Conservation (phyloP, 768 basidiomycete species). For the Kwoniella sp. region DNA sequence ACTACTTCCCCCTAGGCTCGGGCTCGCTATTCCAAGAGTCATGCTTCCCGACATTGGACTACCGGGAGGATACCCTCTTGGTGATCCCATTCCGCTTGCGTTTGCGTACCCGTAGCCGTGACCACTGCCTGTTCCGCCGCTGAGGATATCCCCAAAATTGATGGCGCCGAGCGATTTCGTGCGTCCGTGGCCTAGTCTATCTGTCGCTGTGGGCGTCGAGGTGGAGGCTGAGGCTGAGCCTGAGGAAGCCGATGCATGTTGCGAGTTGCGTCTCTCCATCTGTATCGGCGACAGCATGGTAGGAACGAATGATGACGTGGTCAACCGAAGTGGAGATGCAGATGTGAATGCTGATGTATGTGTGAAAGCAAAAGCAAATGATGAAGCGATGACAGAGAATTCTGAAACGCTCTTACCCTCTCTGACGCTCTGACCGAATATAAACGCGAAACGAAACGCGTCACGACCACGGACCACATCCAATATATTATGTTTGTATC, state of each 20-base stretch:
- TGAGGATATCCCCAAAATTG: conserved; percentile 1
- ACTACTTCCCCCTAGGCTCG: conserved; percentile 1
- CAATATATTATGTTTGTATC: too few relatives aligned
- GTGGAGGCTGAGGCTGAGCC: neutral
- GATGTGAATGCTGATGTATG: too few relatives aligned
- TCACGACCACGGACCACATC: too few relatives aligned
- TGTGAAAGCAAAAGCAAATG: too few relatives aligned
- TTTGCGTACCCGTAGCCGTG: conserved; percentile 2
- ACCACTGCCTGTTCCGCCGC: neutral
- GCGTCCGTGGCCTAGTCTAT: conserved; percentile 24
- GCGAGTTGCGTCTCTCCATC: conserved; percentile 20
- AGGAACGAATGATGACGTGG: neutral
- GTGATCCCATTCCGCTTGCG: neutral
- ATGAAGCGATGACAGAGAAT: too few relatives aligned
- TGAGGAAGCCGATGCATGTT: conserved; percentile 16
- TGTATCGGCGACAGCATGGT: conserved; percentile 21
- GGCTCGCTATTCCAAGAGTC: conserved; percentile 5
- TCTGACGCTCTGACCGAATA: too few relatives aligned
- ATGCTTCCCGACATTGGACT: neutral
- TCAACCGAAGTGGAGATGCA: too few relatives aligned
- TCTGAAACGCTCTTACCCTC: too few relatives aligned
- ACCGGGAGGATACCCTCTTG: neutral
- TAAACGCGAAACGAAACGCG: too few relatives aligned
- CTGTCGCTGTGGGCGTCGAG: neutral
- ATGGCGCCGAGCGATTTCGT: conserved; percentile 18